Percentiles rank a stretch among this genome's conserved stretches.
phyloP scores from a whole-genome alignment of 2,329 filamentous ascomycete species.

The Chaetomium sp. region DNA sequence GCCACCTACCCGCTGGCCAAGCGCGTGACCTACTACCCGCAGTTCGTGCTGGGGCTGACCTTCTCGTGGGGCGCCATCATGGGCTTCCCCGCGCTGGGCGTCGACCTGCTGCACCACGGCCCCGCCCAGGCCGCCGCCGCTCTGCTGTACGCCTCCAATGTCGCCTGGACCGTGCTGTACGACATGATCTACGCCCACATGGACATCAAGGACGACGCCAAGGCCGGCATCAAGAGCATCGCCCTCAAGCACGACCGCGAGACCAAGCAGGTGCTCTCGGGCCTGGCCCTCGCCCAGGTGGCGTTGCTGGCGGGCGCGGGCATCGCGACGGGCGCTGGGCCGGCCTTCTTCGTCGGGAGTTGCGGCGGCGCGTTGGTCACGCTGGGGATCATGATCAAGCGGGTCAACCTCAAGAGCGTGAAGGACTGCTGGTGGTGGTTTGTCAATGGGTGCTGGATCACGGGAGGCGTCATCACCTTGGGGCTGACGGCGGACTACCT shows the following conservation, averaged over 20 bases:
- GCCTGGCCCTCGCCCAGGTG: conserved; percentile 69
- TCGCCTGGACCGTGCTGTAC: conserved; percentile 85
- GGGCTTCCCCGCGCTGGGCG: conserved; percentile 80
- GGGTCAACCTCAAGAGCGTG: conserved; percentile 65
- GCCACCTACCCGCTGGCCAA: conserved; percentile 80
- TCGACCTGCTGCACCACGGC: conserved; percentile 69
- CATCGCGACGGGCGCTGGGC: conserved; percentile 65
- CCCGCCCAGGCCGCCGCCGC: conserved; percentile 66
- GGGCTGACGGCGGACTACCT: conserved; percentile 64
- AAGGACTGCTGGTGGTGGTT: conserved; percentile 79
- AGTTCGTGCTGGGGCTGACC: conserved; percentile 78
- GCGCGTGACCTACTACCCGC: conserved; percentile 83
- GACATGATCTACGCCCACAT: conserved; percentile 95
- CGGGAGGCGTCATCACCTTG: conserved; percentile 62
- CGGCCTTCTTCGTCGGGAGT: conserved; percentile 68
- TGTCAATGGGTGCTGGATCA: conserved; percentile 69
- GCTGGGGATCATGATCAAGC: conserved; percentile 67
- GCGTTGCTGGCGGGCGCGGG: conserved; percentile 71
- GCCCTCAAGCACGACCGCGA: conserved; percentile 76
- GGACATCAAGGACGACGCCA: conserved; percentile 83
- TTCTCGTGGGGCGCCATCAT: conserved; percentile 90
- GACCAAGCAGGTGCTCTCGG: conserved; percentile 74
- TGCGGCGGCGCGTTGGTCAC: conserved; percentile 65
- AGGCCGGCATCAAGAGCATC: conserved; percentile 87
- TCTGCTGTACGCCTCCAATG: conserved; percentile 73